A percentile compares a stretch with the other conserved stretches of the same genome.
Evolutionary conservation across 2,329 filamentous ascomycete species (phyloP).

Genomic region (Xylaria sp.): DNA sequence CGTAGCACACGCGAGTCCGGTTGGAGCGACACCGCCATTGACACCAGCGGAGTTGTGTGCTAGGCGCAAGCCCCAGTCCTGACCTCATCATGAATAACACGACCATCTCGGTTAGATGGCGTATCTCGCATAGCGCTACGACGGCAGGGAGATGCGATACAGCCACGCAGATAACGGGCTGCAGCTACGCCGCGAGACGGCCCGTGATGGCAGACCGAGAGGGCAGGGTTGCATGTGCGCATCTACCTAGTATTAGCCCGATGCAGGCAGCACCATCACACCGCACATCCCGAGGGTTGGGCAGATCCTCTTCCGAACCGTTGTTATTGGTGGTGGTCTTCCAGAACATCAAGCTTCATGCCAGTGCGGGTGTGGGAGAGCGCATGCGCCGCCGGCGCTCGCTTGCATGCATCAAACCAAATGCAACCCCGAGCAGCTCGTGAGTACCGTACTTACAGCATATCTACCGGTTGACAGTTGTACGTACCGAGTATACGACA

Average conservation of each 20-base stretch:
- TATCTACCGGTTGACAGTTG: no score
- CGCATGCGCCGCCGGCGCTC: background rate
- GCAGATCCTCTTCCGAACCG: background rate
- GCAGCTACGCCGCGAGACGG: slow-evolving; percentile 5
- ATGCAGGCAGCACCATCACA: slow-evolving; percentile 16
- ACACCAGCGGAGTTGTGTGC: background rate
- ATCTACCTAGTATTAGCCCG: background rate
- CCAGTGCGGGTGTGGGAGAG: background rate
- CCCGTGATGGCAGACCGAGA: background rate
- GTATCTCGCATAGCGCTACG: background rate
- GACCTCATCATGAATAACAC: background rate
- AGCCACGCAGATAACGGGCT: slow-evolving; percentile 21
- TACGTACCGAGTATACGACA: background rate
- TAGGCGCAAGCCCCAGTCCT: background rate
- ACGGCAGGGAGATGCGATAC: background rate
- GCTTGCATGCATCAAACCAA: background rate
- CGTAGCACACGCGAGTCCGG: background rate
- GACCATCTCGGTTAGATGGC: background rate
- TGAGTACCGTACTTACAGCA: background rate
- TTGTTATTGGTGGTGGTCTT: background rate
- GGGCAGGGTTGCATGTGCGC: slow-evolving; percentile 17
- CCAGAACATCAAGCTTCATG: background rate
- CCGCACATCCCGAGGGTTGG: slow-evolving; percentile 5
- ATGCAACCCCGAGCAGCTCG: background rate
- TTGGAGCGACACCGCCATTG: background rate